These are phyloP conservation scores for Fusarium redolens DNA, from an alignment of 2,329 filamentous ascomycete species.

Conservation along the genomic window DNA sequence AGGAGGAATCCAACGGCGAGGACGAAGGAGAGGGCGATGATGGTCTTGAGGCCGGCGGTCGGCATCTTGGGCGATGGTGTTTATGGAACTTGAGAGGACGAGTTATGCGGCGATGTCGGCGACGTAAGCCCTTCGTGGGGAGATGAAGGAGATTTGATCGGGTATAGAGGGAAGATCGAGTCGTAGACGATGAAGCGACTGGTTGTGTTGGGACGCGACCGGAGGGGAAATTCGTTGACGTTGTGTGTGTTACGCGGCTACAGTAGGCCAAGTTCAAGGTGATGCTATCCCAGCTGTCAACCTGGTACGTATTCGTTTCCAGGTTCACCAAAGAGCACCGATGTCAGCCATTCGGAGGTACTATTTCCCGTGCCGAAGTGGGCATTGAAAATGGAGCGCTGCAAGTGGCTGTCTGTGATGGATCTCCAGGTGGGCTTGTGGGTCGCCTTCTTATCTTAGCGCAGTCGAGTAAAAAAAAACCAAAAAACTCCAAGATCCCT, in stretches of 20 bases:
- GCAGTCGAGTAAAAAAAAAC: neutral
- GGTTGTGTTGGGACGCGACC: neutral
- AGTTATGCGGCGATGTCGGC: slow-evolving; percentile 21
- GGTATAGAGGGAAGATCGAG: neutral
- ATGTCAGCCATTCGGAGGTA: slow-evolving; percentile 26
- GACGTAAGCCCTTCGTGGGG: slow-evolving; percentile 17
- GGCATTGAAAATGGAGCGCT: slow-evolving; percentile 24
- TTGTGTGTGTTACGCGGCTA: slow-evolving; percentile 39
- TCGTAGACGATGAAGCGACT: neutral
- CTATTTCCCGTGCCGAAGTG: neutral
- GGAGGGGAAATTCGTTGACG: slow-evolving; percentile 15
- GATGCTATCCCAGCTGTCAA: slow-evolving; percentile 42
- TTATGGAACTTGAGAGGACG: neutral
- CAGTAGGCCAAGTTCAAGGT: slow-evolving; percentile 26
- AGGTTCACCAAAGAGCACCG: neutral
- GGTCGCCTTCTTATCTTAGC: neutral
- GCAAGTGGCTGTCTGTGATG: neutral
- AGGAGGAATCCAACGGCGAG: slow-evolving; percentile 98
- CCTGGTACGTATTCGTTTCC: slow-evolving; percentile 38
- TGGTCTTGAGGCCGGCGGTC: slow-evolving; percentile 96
- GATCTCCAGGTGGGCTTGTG: neutral
- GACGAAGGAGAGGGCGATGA: slow-evolving; percentile 98
- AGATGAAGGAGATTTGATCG: neutral
- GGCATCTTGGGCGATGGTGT: slow-evolving; percentile 60
- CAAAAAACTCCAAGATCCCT: too few relatives aligned